Percentiles rank a stretch among this genome's conserved stretches.
These are phyloP conservation scores for Lichenothelia convexa DNA, from an alignment of 495 filamentous ascomycete genomes.

Conservation along the genomic window DNA sequence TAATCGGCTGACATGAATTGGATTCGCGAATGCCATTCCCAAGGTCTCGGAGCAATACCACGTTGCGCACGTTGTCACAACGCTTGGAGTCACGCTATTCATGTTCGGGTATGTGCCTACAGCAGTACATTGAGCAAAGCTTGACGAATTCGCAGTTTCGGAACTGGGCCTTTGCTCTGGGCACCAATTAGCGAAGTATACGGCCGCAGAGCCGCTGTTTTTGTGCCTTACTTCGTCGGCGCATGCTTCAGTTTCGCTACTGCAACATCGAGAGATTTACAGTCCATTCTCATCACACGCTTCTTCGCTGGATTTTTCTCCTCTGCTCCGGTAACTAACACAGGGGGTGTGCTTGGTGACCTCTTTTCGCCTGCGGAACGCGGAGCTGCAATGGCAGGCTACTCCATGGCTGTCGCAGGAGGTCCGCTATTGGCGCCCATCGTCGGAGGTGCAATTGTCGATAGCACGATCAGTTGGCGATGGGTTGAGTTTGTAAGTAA, in stretches of 20 bases:
- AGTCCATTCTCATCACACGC: constrained; percentile 50
- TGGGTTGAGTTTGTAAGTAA: constrained; percentile 46
- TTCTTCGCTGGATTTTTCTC: constrained; percentile 58
- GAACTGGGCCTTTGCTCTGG: constrained; percentile 34
- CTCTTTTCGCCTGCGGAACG: constrained; percentile 39
- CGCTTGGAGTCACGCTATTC: too few species aligned
- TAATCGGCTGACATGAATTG: too few species aligned
- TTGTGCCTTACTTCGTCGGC: constrained; percentile 45
- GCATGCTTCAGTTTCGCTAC: constrained; percentile 46
- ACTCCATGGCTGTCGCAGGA: constrained; percentile 50
- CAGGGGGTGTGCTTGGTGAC: constrained; percentile 48
- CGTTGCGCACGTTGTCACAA: too few species aligned
- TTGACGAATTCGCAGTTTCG: too few species aligned
- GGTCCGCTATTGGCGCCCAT: constrained; percentile 27
- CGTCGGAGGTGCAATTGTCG: constrained; percentile 8
- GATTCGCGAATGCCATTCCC: too few species aligned
- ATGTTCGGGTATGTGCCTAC: too few species aligned
- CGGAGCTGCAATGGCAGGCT: constrained; percentile 46
- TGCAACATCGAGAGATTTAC: constrained; percentile 47
- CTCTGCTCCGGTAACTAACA: constrained; percentile 51
- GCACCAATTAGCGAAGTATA: constrained; percentile 45
- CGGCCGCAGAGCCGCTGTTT: constrained; percentile 37
- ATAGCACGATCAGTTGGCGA: constrained; percentile 27
- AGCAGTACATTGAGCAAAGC: too few species aligned
- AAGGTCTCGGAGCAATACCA: too few species aligned